Evolutionary conservation across 1,139 yeast species (phyloP).

Genomic region (Yamadazyma dushanensis): DNA sequence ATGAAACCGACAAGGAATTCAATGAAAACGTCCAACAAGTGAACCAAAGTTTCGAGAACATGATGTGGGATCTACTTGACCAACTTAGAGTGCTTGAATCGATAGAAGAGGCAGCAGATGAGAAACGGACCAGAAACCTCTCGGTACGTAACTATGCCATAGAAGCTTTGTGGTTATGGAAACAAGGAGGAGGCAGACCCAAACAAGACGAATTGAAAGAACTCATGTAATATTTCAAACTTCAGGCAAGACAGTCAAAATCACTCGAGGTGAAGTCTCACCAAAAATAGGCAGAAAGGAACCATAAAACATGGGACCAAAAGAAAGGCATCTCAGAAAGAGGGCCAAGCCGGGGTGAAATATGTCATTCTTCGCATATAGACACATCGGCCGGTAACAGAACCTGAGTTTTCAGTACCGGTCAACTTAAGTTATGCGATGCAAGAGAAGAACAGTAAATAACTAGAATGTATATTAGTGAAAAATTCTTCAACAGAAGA

Average conservation of each 20-base stretch:
- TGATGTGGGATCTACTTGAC: slow-evolving; percentile 75
- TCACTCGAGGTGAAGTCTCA: slow-evolving; percentile 1
- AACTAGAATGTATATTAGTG: too few relatives aligned
- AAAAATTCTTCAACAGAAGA: too few relatives aligned
- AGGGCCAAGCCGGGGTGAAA: slow-evolving; percentile 1
- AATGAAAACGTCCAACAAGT: slow-evolving; percentile 38
- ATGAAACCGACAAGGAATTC: slow-evolving; percentile 30
- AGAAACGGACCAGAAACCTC: slow-evolving; percentile 59
- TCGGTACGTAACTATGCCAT: slow-evolving; percentile 84
- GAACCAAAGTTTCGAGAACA: slow-evolving; percentile 51
- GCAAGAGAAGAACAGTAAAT: slow-evolving; percentile 1
- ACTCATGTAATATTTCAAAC: slow-evolving; percentile 7
- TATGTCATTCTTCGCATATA: slow-evolving; percentile 41
- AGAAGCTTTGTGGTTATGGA: slow-evolving; percentile 95
- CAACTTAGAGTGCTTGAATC: slow-evolving; percentile 69
- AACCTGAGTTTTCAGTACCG: slow-evolving; percentile 25
- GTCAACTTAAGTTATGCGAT: slow-evolving; percentile 51
- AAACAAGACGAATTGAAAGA: slow-evolving; percentile 16
- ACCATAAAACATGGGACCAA: slow-evolving; percentile 1
- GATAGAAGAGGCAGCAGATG: slow-evolving; percentile 74
- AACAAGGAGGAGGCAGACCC: slow-evolving; percentile 65
- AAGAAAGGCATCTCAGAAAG: slow-evolving; percentile 4
- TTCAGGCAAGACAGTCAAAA: background rate
- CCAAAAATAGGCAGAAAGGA: too few relatives aligned
- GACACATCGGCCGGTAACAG: slow-evolving; percentile 54